Percentiles rank a stretch among this genome's conserved stretches.
Evolutionary conservation across 2,329 filamentous ascomycete species (phyloP).

Genomic region (Nannizziopsis barbatae): DNA sequence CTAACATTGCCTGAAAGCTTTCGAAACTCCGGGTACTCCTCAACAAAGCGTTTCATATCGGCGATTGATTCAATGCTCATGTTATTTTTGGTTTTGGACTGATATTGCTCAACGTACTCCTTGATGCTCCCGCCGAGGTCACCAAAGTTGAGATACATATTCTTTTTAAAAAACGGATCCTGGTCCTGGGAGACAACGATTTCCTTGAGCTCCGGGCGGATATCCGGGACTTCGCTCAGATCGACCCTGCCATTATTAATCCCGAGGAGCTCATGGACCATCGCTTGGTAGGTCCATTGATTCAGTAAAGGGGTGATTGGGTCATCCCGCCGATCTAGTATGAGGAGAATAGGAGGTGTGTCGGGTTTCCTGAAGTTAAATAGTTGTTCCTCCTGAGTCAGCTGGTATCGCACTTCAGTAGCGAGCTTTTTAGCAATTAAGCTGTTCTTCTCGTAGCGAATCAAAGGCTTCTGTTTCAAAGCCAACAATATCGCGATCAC

Average conservation of each 20-base stretch:
- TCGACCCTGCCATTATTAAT: slow-evolving; percentile 93
- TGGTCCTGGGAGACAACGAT: slow-evolving; percentile 94
- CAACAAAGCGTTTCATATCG: slow-evolving; percentile 98
- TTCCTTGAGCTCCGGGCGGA: slow-evolving; percentile 78
- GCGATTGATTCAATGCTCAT: slow-evolving; percentile 93
- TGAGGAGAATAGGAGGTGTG: slow-evolving; percentile 81
- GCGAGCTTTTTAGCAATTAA: slow-evolving; percentile 83
- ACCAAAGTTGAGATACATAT: slow-evolving; percentile 97
- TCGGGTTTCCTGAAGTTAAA: slow-evolving; percentile 95
- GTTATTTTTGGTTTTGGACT: slow-evolving; percentile 91
- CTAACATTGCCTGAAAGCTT: slow-evolving; percentile 96
- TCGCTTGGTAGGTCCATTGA: slow-evolving; percentile 99
- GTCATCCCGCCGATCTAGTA: slow-evolving; percentile 85
- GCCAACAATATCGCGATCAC: slow-evolving; percentile 72
- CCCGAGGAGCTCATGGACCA: slow-evolving; percentile 92
- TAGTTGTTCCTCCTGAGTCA: slow-evolving; percentile 89
- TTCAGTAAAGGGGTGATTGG: slow-evolving; percentile 88
- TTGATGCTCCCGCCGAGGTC: slow-evolving; percentile 94
- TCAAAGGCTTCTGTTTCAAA: slow-evolving; percentile 91
- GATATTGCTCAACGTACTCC: slow-evolving; percentile 97
- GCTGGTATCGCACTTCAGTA: slow-evolving; percentile 80
- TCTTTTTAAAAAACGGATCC: slow-evolving; percentile 97
- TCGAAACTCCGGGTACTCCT: slow-evolving; percentile 96
- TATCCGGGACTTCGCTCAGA: slow-evolving; percentile 69
- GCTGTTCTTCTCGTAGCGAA: slow-evolving; percentile 87